A percentile compares a stretch with the other conserved stretches of the same genome.
Conservation (phyloP, 106 monocot genomes). For the Vanilla planifolia region DNA sequence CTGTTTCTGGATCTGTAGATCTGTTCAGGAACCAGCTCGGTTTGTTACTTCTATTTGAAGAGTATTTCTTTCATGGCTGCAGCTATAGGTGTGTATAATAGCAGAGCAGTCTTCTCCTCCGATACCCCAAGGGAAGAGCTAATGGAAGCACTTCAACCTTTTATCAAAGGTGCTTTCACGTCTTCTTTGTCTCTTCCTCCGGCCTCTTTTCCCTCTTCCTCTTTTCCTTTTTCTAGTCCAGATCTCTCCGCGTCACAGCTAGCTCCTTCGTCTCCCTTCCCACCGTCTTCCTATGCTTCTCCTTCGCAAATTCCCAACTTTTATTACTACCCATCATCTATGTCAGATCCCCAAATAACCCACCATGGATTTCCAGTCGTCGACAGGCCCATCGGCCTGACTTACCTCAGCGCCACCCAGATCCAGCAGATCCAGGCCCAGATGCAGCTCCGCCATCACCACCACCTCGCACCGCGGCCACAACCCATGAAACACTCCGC, state of each 20-base stretch:
- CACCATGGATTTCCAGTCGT: background rate
- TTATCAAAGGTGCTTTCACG: constrained; percentile 39
- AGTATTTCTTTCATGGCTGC: constrained; percentile 24
- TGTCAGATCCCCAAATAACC: background rate
- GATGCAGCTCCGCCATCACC: constrained; percentile 1
- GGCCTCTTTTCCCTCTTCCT: background rate
- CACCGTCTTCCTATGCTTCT: background rate
- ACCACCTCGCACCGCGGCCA: constrained; percentile 2
- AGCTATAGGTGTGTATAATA: constrained; percentile 28
- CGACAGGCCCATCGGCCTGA: constrained; percentile 1
- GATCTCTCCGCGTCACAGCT: background rate
- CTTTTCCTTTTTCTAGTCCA: background rate
- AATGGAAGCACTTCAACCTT: constrained; percentile 52
- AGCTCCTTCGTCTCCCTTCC: background rate
- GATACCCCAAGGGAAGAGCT: constrained; percentile 32
- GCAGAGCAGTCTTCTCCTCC: constrained; percentile 13
- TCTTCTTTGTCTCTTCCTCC: constrained; percentile 4
- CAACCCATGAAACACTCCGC: constrained; percentile 17
- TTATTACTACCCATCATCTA: constrained; percentile 6
- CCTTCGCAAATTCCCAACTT: constrained; percentile 10
- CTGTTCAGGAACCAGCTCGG: constrained; percentile 23
- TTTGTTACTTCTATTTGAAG: background rate
- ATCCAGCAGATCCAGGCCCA: constrained; percentile 18
- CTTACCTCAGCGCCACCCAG: constrained; percentile 1
- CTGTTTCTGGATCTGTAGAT: constrained; percentile 22